Percentiles rank a stretch among this genome's conserved stretches.
Evolutionary conservation across 2,329 filamentous ascomycete species (phyloP).

Genomic region (Venturia effusa): DNA sequence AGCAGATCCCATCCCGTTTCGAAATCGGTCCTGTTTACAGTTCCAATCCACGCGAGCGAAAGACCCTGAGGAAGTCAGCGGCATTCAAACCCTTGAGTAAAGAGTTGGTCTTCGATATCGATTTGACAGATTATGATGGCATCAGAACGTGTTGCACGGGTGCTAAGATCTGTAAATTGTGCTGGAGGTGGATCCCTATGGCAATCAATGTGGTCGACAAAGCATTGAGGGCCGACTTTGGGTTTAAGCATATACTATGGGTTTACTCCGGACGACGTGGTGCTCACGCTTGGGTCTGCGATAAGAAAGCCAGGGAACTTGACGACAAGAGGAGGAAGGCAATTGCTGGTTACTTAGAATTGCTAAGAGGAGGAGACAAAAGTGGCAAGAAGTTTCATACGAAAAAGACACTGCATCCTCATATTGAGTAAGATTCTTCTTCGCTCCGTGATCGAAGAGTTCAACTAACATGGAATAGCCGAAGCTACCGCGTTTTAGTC

Average conservation of each 20-base stretch:
- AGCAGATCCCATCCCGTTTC: slow-evolving; percentile 82
- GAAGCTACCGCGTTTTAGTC: slow-evolving; percentile 76
- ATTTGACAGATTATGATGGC: slow-evolving; percentile 97
- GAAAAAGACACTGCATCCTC: slow-evolving; percentile 71
- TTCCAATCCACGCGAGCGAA: slow-evolving; percentile 87
- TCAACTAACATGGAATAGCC: slow-evolving; percentile 32
- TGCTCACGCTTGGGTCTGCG: slow-evolving; percentile 96
- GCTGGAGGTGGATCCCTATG: slow-evolving; percentile 97
- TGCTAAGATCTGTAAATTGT: slow-evolving; percentile 86
- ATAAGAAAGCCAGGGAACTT: slow-evolving; percentile 72
- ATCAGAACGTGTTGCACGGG: slow-evolving; percentile 91
- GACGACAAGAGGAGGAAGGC: slow-evolving; percentile 78
- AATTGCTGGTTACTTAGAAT: slow-evolving; percentile 80
- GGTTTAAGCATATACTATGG: slow-evolving; percentile 95
- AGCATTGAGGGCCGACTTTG: slow-evolving; percentile 85
- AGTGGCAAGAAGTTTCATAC: slow-evolving; percentile 80
- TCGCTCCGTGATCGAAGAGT: neutral
- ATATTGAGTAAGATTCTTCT: slow-evolving; percentile 51
- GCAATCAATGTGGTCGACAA: slow-evolving; percentile 87
- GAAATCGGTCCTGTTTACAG: slow-evolving; percentile 98
- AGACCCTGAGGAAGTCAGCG: slow-evolving; percentile 67
- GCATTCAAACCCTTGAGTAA: slow-evolving; percentile 83
- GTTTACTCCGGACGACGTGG: slow-evolving; percentile 95
- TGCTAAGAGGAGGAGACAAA: slow-evolving; percentile 77
- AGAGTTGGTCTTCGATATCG: slow-evolving; percentile 97